These are phyloP conservation scores for Lomentospora prolificans DNA, from an alignment of 2,329 filamentous ascomycete genomes.

Conservation along the genomic window DNA sequence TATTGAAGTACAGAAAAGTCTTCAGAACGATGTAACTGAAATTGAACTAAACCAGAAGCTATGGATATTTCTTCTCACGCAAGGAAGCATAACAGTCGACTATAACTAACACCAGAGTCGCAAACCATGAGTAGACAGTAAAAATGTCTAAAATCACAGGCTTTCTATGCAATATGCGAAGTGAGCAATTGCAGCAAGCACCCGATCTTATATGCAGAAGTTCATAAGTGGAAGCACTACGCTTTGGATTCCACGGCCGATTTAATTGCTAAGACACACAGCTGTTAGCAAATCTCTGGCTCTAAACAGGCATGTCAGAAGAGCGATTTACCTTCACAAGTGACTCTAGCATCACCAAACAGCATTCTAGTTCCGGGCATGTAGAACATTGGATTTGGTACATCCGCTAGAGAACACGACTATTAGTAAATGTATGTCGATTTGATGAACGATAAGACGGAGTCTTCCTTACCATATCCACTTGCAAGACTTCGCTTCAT, in stretches of 20 bases:
- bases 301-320: neutral
- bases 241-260: constrained; percentile 25
- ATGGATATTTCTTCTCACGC: neutral
- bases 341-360: constrained; percentile 80
- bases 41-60: neutral
- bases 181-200: neutral
- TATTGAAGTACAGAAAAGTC: neutral
- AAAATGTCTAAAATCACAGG: neutral
- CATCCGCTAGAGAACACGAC: constrained; percentile 65
- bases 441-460: constrained; percentile 8
- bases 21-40: neutral
- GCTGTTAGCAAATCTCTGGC: neutral
- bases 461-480: constrained; percentile 55
- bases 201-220: constrained; percentile 6
- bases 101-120: constrained; percentile 5
- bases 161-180: neutral
- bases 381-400: constrained; percentile 89
- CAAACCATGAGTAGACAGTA: neutral
- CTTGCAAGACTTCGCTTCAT: constrained; percentile 90
- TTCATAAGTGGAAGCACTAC: constrained; percentile 8
- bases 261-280: constrained; percentile 27
- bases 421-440: constrained; percentile 12
- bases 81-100: neutral
- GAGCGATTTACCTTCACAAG: constrained; percentile 58
- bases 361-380: constrained; percentile 86